Percentiles rank a stretch among this genome's conserved stretches.
phyloP scores from a whole-genome alignment of 2,329 filamentous ascomycete species.

The Chalara sp. region DNA sequence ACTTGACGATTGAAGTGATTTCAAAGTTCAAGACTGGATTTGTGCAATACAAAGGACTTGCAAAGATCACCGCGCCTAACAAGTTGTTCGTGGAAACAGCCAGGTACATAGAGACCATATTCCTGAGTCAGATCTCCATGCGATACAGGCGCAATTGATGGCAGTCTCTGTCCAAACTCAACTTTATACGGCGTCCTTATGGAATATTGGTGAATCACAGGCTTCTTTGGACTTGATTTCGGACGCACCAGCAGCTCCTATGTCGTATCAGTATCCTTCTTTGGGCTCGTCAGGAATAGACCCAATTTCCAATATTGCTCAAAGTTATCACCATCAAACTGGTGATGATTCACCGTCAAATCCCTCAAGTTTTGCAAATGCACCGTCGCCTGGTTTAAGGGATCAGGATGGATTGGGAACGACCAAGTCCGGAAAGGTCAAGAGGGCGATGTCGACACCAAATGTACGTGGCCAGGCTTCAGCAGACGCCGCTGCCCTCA shows the following conservation, averaged over 20 bases:
- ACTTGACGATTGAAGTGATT: too few species aligned
- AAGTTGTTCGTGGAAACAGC: too few species aligned
- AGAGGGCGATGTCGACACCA: constrained; percentile 44
- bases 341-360: constrained; percentile 15
- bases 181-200: constrained; percentile 23
- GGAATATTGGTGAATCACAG: constrained; percentile 22
- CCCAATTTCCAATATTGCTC: constrained; percentile 20
- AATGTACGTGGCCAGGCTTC: constrained; percentile 36
- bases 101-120: too few species aligned
- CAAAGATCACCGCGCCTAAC: too few species aligned
- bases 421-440: constrained; percentile 27
- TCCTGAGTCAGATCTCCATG: background rate
- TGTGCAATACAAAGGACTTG: too few species aligned
- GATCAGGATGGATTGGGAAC: constrained; percentile 9
- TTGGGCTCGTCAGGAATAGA: constrained; percentile 18
- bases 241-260: constrained; percentile 16
- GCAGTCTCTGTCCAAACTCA: constrained; percentile 26
- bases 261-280: constrained; percentile 24
- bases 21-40: too few species aligned
- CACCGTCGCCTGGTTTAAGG: constrained; percentile 15
- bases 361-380: constrained; percentile 14
- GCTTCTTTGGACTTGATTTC: constrained; percentile 17
- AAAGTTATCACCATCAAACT: constrained; percentile 20
- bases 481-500: constrained; percentile 24
- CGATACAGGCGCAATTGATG: constrained; percentile 22